phyloP scores from a whole-genome alignment of 2,329 filamentous ascomycete genomes.

The Aureobasidium sp. region DNA sequence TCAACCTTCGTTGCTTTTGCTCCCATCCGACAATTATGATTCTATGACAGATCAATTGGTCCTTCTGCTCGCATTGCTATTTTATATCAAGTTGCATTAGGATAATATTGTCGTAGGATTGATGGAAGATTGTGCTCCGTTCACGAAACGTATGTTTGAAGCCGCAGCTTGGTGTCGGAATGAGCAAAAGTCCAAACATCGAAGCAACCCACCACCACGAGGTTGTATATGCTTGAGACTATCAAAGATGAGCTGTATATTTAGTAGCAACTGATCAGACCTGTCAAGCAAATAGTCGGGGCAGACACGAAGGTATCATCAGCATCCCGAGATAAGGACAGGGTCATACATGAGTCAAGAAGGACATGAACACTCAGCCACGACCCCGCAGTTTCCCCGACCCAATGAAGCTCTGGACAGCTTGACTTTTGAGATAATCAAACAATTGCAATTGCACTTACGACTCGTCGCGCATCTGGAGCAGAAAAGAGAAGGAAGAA shows the following conservation, averaged over 20 bases:
- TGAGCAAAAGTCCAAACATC: not conserved
- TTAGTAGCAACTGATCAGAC: not conserved
- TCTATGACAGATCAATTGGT: no score
- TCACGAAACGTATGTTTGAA: no score
- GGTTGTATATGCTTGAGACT: no score
- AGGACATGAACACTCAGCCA: not conserved
- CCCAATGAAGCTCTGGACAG: conserved; percentile 5
- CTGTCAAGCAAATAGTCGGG: not conserved
- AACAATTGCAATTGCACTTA: not conserved
- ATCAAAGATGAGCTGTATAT: not conserved
- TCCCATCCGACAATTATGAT: no score
- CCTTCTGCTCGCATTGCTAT: no score
- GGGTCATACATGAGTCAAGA: not conserved
- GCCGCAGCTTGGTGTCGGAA: not conserved
- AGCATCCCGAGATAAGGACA: not conserved
- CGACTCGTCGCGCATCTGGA: not conserved
- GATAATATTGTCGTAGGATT: no score
- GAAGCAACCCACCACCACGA: not conserved
- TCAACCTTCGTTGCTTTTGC: no score
- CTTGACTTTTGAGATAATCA: not conserved
- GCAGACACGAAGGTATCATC: not conserved
- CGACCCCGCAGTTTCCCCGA: conserved; percentile 7
- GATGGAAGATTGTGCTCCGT: no score
- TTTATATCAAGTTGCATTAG: no score
- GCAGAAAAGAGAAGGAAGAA: not conserved